A percentile compares a stretch with the other conserved stretches of the same genome.
phyloP scores from a whole-genome alignment of 306 rosid genomes.

The Abrus pulchellus region DNA sequence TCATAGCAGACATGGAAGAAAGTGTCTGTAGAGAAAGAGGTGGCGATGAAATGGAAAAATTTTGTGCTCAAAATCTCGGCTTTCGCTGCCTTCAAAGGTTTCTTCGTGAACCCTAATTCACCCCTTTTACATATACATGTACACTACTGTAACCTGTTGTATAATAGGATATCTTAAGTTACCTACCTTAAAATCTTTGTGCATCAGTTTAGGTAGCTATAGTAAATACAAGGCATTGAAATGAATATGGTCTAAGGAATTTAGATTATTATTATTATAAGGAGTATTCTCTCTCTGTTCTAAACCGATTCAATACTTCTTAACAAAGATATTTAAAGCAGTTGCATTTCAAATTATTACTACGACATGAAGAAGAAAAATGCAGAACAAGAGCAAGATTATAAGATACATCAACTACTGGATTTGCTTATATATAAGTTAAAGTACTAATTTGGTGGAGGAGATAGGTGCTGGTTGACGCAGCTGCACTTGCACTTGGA shows the following conservation, averaged over 20 bases:
- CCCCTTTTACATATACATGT: neutral
- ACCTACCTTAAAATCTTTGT: neutral
- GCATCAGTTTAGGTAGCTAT: neutral
- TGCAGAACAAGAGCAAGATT: slow-evolving; percentile 9
- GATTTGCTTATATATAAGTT: slow-evolving; percentile 15
- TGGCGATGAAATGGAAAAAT: slow-evolving; percentile 81
- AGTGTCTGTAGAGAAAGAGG: slow-evolving; percentile 79
- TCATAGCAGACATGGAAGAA: slow-evolving; percentile 84
- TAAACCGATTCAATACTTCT: too few species aligned
- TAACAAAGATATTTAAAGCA: neutral
- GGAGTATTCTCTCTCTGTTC: too few species aligned
- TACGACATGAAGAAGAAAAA: neutral
- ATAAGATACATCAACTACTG: slow-evolving; percentile 28
- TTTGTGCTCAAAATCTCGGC: slow-evolving; percentile 74
- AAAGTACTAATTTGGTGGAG: neutral
- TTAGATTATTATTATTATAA: neutral
- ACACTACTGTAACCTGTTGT: neutral
- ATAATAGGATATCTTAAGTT: neutral
- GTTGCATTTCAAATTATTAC: slow-evolving; percentile 9
- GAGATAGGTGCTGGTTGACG: slow-evolving; percentile 31
- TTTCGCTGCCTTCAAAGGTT: slow-evolving; percentile 92
- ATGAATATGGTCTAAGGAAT: neutral
- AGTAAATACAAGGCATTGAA: slow-evolving; percentile 1
- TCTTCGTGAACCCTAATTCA: slow-evolving; percentile 67
- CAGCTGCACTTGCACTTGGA: slow-evolving; percentile 84